Conservation (phyloP, 345 rosid species). For the Aethionema arabicum region DNA sequence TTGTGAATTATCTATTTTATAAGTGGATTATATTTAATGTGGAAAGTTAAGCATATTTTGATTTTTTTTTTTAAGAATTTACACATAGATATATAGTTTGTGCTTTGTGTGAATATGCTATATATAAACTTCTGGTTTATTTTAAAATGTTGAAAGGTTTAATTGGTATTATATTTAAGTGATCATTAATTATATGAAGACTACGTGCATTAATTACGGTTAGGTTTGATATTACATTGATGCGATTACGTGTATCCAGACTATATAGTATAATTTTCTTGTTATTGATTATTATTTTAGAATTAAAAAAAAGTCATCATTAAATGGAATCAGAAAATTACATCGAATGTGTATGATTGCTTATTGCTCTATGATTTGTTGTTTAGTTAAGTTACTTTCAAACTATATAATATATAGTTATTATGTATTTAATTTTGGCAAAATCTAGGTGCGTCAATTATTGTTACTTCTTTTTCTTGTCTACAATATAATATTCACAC, state of each 20-base stretch:
- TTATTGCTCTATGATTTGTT: too few relatives aligned
- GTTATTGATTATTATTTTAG: neutral
- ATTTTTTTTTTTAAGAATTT: neutral
- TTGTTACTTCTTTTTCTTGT: too few relatives aligned
- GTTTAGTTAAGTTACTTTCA: too few relatives aligned
- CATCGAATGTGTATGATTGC: too few relatives aligned
- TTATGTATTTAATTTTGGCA: too few relatives aligned
- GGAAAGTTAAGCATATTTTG: neutral
- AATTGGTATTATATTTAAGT: neutral
- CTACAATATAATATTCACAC: neutral
- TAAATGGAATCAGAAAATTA: neutral
- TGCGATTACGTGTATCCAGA: neutral
- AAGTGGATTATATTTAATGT: neutral
- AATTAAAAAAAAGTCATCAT: neutral
- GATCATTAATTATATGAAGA: slow-evolving; percentile 1
- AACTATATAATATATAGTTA: too few relatives aligned
- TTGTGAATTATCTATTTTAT: slow-evolving; percentile 8
- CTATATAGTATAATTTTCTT: neutral
- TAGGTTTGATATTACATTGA: neutral
- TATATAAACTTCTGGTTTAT: too few relatives aligned
- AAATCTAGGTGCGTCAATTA: too few relatives aligned
- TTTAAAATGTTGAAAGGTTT: neutral
- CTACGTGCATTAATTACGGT: slow-evolving; percentile 17
- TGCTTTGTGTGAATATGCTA: too few relatives aligned
- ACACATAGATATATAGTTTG: too few relatives aligned